phyloP scores from a whole-genome alignment of 345 rosid species.

The Heritiera fomes region DNA sequence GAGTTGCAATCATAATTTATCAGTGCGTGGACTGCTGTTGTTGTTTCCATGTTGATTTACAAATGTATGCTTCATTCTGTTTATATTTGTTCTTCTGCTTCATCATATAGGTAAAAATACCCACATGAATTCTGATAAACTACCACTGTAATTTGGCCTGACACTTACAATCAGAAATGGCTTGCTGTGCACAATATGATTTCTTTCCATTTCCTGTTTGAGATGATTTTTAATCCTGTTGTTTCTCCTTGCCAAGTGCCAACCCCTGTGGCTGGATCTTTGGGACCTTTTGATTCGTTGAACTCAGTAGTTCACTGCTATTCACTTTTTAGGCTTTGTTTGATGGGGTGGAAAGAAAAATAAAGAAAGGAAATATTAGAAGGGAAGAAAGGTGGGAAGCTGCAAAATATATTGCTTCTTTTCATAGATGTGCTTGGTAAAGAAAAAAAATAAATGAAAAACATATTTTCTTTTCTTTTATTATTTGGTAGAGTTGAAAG shows the following conservation, averaged over 20 bases:
- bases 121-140: background rate
- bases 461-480: too few relatives aligned
- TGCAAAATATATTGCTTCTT: too few relatives aligned
- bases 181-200: background rate
- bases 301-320: too few relatives aligned
- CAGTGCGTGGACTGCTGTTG: background rate
- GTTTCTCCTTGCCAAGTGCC: background rate
- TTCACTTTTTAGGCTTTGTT: too few relatives aligned
- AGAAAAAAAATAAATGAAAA: too few relatives aligned
- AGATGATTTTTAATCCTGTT: background rate
- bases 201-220: background rate
- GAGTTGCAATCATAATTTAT: slow-evolving; percentile 9
- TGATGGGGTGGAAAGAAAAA: too few relatives aligned
- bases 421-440: too few relatives aligned
- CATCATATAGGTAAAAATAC: background rate
- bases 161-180: slow-evolving; percentile 1
- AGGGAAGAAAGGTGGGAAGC: too few relatives aligned
- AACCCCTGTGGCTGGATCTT: background rate
- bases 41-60: background rate
- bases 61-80: background rate
- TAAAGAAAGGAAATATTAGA: too few relatives aligned
- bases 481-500: too few relatives aligned
- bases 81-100: background rate
- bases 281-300: too few relatives aligned
- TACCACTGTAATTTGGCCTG: background rate